Evolutionary conservation across 108 stramenopile genomes (phyloP).

Genomic region (Cyclostephanos tholiformis): DNA sequence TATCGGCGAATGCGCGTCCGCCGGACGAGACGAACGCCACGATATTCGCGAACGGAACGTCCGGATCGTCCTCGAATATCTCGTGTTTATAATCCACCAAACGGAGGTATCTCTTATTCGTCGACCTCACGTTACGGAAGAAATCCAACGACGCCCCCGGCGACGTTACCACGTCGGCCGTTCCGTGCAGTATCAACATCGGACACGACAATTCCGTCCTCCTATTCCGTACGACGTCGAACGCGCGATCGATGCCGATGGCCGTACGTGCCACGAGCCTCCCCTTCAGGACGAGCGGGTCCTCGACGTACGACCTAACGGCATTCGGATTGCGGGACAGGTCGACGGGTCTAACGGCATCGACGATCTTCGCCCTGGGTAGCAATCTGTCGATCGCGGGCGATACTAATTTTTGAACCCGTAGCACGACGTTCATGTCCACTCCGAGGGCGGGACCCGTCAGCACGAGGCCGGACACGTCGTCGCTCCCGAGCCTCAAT

Average conservation of each 20-base stretch:
- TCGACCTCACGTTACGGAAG: slow-evolving; percentile 30
- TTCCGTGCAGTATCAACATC: slow-evolving; percentile 39
- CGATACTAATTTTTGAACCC: slow-evolving; percentile 41
- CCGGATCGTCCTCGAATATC: slow-evolving; percentile 37
- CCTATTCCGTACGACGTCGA: slow-evolving; percentile 26
- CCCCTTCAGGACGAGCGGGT: slow-evolving; percentile 30
- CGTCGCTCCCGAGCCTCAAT: slow-evolving; percentile 18
- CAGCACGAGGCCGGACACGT: slow-evolving; percentile 33
- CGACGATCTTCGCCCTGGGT: slow-evolving; percentile 45
- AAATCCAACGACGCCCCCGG: slow-evolving; percentile 31
- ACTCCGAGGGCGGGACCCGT: slow-evolving; percentile 44
- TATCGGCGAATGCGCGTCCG: slow-evolving; percentile 33
- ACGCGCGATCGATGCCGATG: slow-evolving; percentile 16
- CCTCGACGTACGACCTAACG: slow-evolving; percentile 42
- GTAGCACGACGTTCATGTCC: slow-evolving; percentile 37
- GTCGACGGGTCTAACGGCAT: slow-evolving; percentile 37
- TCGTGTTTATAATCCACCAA: slow-evolving; percentile 38
- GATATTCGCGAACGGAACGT: slow-evolving; percentile 24
- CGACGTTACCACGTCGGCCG: slow-evolving; percentile 36
- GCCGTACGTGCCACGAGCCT: slow-evolving; percentile 45
- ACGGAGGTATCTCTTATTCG: slow-evolving; percentile 29
- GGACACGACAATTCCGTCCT: slow-evolving; percentile 36
- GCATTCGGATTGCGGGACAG: slow-evolving; percentile 38
- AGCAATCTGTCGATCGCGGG: slow-evolving; percentile 25
- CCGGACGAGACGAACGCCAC: slow-evolving; percentile 25